These are phyloP conservation scores for Hammondia hammondi DNA, from an alignment of 169 alveolate genomes.

Conservation along the genomic window DNA sequence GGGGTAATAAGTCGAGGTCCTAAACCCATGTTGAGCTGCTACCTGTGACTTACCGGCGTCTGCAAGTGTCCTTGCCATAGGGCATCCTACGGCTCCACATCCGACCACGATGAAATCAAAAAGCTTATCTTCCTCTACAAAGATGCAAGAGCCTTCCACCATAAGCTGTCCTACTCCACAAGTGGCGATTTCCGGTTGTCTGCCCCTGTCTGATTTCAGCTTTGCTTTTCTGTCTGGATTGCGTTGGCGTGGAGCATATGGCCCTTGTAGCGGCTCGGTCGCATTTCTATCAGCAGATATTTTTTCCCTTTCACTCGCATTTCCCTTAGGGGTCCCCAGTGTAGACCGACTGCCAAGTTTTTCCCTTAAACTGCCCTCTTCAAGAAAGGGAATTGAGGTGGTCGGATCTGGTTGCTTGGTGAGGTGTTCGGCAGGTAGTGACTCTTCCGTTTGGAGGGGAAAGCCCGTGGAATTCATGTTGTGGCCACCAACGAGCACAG, in stretches of 20 bases:
- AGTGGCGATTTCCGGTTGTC: neutral
- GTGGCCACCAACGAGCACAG: neutral
- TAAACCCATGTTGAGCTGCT: neutral
- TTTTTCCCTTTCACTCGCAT: too few relatives aligned
- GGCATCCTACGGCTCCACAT: slow-evolving; percentile 84
- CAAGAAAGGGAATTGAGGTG: neutral
- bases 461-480: neutral
- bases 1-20: too few relatives aligned
- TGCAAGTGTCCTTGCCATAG: slow-evolving; percentile 68
- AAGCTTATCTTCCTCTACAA: neutral
- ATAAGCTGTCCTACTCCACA: neutral
- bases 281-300: neutral
- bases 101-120: slow-evolving; percentile 80
- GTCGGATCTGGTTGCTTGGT: neutral
- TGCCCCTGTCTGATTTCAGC: neutral
- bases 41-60: slow-evolving; percentile 7
- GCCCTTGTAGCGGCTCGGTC: neutral
- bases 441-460: neutral
- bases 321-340: neutral
- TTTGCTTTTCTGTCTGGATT: neutral
- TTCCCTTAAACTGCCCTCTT: neutral
- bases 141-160: neutral
- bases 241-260: neutral
- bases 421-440: neutral
- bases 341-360: neutral